These are phyloP conservation scores for Trametes punicea DNA, from an alignment of 768 basidiomycete genomes.

Conservation along the genomic window DNA sequence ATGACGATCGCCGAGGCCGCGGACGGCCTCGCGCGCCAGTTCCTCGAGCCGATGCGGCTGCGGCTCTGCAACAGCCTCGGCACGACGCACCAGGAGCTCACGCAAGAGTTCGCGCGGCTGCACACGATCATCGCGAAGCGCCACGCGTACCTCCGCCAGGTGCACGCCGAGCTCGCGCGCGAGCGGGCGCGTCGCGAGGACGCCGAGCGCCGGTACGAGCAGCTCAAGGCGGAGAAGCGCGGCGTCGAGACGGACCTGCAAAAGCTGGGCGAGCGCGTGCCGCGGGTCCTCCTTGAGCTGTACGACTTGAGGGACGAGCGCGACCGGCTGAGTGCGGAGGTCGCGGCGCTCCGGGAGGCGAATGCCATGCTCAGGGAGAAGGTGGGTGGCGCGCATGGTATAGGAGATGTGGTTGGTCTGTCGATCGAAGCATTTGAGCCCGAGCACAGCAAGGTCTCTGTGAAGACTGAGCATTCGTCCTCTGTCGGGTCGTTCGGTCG, in stretches of 20 bases:
- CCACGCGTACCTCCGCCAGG: background rate
- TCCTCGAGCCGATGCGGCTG: background rate
- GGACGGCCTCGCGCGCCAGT: background rate
- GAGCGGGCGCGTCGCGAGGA: background rate
- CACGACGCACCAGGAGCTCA: background rate
- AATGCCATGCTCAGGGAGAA: constrained; percentile 9
- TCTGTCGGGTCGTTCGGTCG: background rate
- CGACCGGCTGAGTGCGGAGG: background rate
- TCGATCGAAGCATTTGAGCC: background rate
- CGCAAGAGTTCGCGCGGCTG: background rate
- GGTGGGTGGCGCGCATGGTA: background rate
- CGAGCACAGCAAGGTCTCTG: background rate
- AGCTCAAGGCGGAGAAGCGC: background rate
- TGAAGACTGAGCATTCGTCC: background rate
- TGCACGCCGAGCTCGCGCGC: background rate
- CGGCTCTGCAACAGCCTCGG: background rate
- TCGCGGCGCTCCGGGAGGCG: background rate
- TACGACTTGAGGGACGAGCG: background rate
- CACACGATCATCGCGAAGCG: background rate
- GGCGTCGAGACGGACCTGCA: background rate
- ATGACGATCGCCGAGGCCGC: background rate
- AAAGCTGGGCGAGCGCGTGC: background rate
- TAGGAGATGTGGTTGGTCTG: background rate
- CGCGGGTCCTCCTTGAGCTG: background rate
- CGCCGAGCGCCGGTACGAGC: background rate